Percentiles rank a stretch among this genome's conserved stretches.
Conservation (phyloP, 2,329 filamentous ascomycete species). For the Aplosporella prunicola region DNA sequence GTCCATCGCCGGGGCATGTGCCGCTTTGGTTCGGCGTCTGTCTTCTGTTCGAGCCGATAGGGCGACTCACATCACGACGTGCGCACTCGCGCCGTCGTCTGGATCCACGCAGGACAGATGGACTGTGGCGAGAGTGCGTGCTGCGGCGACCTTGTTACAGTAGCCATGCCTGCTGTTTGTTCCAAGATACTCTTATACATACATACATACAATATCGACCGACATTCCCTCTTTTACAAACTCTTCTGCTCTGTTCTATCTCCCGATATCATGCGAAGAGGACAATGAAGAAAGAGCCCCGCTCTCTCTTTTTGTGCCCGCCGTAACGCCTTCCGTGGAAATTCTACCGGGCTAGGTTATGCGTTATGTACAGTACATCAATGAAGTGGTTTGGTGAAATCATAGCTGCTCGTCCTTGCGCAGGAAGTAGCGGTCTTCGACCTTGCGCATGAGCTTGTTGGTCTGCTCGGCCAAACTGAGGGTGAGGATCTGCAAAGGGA, state of each 20-base stretch:
- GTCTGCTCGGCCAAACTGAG: slow-evolving; percentile 93
- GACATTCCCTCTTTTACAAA: background rate
- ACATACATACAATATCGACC: background rate
- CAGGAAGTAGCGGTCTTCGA: slow-evolving; percentile 55
- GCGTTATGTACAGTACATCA: slow-evolving; percentile 4
- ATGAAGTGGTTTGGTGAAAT: slow-evolving; percentile 20
- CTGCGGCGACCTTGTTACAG: background rate
- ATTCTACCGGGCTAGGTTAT: background rate
- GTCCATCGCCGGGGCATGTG: too few relatives aligned
- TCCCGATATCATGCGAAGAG: too few relatives aligned
- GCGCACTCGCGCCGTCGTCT: too few relatives aligned
- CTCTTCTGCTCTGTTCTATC: background rate
- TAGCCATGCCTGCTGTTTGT: background rate
- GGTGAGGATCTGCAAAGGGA: slow-evolving; percentile 65
- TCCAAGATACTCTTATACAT: background rate
- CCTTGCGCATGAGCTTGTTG: slow-evolving; percentile 75
- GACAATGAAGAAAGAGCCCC: too few relatives aligned
- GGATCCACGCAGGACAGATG: too few relatives aligned
- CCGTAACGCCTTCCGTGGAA: too few relatives aligned
- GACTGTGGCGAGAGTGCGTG: background rate
- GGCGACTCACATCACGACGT: too few relatives aligned
- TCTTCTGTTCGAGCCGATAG: too few relatives aligned
- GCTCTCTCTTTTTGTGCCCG: background rate
- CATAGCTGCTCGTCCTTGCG: slow-evolving; percentile 38
- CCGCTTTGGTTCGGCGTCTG: too few relatives aligned